Base-by-base conservation (phyloP, 495 filamentous ascomycete genomes). In the Xylaria telfairii region DNA sequence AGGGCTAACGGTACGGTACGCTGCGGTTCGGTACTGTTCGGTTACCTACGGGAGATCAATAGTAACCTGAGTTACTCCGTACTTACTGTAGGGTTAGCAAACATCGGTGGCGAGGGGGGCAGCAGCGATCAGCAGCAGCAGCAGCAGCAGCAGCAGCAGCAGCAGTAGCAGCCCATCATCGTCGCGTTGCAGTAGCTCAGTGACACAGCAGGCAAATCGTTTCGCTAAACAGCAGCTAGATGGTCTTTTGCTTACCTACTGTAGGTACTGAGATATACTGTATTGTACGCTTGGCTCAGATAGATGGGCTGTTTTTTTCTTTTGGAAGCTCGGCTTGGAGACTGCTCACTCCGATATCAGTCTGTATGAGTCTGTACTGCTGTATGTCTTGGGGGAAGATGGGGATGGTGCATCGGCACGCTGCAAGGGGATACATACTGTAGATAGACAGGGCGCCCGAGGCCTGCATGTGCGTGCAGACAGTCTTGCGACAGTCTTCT, bases 71-170 rank as follows among this genome's bases (percentile, higher is more conserved):
- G n/a, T n/a, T n/a, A n/a, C n/a, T n/a, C n/a, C n/a, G n/a, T n/a
- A n/a, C n/a, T n/a, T n/a, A n/a, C n/a, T n/a, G n/a, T n/a, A n/a
- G n/a, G n/a, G n/a, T n/a, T n/a, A n/a, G 67, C 67, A 69, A 69
- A 69, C 57, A 69, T 62, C 12, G 28, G 39, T 32, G 67, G 67
- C 65, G 69, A 74, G 67, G 60, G n/a, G n/a, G n/a, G n/a, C n/a
- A 46, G 64, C 56, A 67, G 67, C 69, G 74, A 76, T 71, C 72
- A 47, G 59, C 72, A 74, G 74, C 49, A 76, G 74, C n/a, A n/a
- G n/a, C n/a, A n/a, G n/a, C n/a, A n/a, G n/a, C n/a, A n/a, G n/a
- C n/a, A n/a, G n/a, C n/a, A n/a, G n/a, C n/a, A n/a, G n/a, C n/a
- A n/a, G n/a, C n/a, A 69, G 72, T 72, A 69, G 46, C 44, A 32